Conservation (phyloP, 371 early-diverging fungal genomes). For the Dinochytrium kinnereticum region DNA sequence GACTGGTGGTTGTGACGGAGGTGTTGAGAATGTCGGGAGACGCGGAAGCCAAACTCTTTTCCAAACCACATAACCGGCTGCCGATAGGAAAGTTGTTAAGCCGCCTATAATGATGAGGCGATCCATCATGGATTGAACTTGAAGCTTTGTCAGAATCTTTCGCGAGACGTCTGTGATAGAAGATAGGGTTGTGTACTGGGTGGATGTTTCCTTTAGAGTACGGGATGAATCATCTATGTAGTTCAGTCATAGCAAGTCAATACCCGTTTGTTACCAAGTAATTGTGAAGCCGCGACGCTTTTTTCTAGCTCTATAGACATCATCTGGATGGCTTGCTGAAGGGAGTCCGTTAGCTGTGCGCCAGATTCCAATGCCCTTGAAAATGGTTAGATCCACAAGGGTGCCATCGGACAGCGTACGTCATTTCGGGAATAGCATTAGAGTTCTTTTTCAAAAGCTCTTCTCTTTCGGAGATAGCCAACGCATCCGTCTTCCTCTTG, state of each 20-base stretch:
- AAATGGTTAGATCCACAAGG: background rate
- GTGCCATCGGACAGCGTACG: background rate
- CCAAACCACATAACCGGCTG: slow-evolving; percentile 28
- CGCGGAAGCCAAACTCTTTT: slow-evolving; percentile 28
- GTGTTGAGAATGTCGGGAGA: background rate
- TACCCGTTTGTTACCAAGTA: slow-evolving; percentile 69
- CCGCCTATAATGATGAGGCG: slow-evolving; percentile 27
- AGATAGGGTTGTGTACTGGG: slow-evolving; percentile 14
- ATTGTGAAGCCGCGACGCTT: slow-evolving; percentile 65
- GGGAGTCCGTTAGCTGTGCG: slow-evolving; percentile 65
- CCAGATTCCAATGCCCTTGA: slow-evolving; percentile 48
- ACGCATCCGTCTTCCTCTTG: background rate
- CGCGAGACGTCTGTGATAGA: slow-evolving; percentile 14
- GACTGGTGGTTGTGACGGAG: background rate
- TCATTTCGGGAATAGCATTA: background rate
- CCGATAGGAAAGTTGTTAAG: slow-evolving; percentile 21
- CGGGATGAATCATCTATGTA: slow-evolving; percentile 26
- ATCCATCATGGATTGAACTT: slow-evolving; percentile 27
- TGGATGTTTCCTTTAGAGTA: slow-evolving; percentile 20
- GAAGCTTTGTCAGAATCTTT: slow-evolving; percentile 20
- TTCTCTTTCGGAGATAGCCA: background rate
- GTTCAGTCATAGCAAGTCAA: too few species aligned
- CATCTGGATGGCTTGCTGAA: slow-evolving; percentile 69
- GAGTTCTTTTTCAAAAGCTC: slow-evolving; percentile 4
- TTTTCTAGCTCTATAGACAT: slow-evolving; percentile 79